Conservation (phyloP, 371 early-diverging fungal genomes). For the Mortierella sp. region DNA sequence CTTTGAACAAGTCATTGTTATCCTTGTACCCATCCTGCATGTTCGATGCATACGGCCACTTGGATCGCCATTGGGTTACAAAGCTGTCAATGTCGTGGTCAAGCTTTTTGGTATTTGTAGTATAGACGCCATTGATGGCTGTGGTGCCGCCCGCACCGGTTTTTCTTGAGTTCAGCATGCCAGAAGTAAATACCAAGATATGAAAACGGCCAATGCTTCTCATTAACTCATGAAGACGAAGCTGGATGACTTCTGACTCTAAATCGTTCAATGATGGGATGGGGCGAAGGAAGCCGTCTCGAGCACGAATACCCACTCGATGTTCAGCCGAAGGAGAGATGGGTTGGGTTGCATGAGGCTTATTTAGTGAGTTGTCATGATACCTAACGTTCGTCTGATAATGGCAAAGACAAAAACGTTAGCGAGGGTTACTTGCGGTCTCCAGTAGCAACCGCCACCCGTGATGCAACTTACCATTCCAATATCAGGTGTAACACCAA, state of each 20-base stretch:
- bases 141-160: neutral
- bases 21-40: slow-evolving; percentile 26
- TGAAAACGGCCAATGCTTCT: slow-evolving; percentile 32
- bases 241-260: neutral
- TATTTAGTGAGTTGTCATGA: slow-evolving; percentile 22
- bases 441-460: too few species aligned
- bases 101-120: slow-evolving; percentile 7
- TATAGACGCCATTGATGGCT: neutral
- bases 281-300: slow-evolving; percentile 13
- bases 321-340: slow-evolving; percentile 2
- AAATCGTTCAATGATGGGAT: neutral
- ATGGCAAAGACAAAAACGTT: neutral
- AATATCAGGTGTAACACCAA: slow-evolving; percentile 9
- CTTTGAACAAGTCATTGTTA: slow-evolving; percentile 29
- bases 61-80: slow-evolving; percentile 9
- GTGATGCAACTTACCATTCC: slow-evolving; percentile 28
- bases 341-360: slow-evolving; percentile 6
- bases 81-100: slow-evolving; percentile 12
- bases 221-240: slow-evolving; percentile 26
- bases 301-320: slow-evolving; percentile 39
- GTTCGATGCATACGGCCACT: slow-evolving; percentile 14
- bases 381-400: slow-evolving; percentile 27
- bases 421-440: too few species aligned
- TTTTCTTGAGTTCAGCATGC: neutral
- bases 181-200: slow-evolving; percentile 35